phyloP scores from a whole-genome alignment of 768 basidiomycete genomes.

The Auriscalpium microsporum region DNA sequence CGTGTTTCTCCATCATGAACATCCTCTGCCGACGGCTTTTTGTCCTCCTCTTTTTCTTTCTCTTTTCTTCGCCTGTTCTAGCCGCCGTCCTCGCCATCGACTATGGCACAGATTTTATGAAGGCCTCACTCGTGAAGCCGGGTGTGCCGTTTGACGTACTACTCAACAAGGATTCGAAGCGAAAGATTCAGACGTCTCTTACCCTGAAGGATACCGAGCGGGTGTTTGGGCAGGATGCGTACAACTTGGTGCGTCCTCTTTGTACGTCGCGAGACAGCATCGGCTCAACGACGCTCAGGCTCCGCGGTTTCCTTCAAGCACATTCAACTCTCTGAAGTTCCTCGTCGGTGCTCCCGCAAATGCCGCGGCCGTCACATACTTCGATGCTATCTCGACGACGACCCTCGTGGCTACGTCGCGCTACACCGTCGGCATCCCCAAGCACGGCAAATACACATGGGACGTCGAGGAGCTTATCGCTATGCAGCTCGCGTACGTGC shows the following conservation, averaged over 20 bases:
- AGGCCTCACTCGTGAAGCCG: constrained; percentile 91
- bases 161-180: constrained; percentile 92
- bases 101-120: constrained; percentile 97
- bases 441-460: constrained; percentile 64
- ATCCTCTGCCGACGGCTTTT: constrained; percentile 1
- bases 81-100: constrained; percentile 85
- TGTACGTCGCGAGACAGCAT: background rate
- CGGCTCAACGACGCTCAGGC: constrained; percentile 41
- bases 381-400: constrained; percentile 42
- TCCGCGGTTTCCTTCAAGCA: constrained; percentile 82
- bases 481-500: constrained; percentile 90
- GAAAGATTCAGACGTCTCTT: constrained; percentile 86
- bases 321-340: constrained; percentile 79
- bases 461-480: constrained; percentile 84
- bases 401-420: constrained; percentile 51
- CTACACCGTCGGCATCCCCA: constrained; percentile 30
- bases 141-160: constrained; percentile 93
- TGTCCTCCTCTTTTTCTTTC: constrained; percentile 9
- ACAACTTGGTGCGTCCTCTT: constrained; percentile 60
- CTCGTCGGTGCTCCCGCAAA: constrained; percentile 64
- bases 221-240: constrained; percentile 83
- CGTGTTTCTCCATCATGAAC: constrained; percentile 8
- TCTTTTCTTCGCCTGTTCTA: constrained; percentile 16
- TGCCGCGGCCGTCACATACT: constrained; percentile 22
- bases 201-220: constrained; percentile 90